A percentile compares a stretch with the other conserved stretches of the same genome.
phyloP scores from a whole-genome alignment of 305 asterid genomes.

The Galium porrigens region DNA sequence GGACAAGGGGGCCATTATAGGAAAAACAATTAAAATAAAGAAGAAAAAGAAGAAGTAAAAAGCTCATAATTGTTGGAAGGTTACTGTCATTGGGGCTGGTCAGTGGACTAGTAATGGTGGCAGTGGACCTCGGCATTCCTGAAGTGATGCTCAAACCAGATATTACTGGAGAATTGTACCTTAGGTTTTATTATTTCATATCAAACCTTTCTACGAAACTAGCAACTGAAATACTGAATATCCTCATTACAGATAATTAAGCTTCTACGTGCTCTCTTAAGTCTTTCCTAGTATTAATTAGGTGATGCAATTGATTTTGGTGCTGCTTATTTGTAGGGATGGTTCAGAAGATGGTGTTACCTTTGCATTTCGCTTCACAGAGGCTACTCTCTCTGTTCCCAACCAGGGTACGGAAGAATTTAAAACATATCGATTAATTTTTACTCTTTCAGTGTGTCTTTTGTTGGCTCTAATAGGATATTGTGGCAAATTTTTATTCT shows the following conservation, averaged over 20 bases:
- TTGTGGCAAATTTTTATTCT: not conserved
- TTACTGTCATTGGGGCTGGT: not conserved
- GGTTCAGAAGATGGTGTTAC: conserved; percentile 91
- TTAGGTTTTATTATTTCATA: not conserved
- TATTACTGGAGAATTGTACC: not conserved
- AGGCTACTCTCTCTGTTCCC: conserved; percentile 56
- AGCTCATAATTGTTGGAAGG: not conserved
- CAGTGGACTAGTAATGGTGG: too few relatives aligned
- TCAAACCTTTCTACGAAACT: not conserved
- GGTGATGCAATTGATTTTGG: not conserved
- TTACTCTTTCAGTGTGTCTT: not conserved
- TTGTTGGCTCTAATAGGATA: not conserved
- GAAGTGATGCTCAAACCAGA: not conserved
- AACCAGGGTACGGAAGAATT: conserved; percentile 57
- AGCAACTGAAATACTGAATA: not conserved
- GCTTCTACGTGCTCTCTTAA: not conserved
- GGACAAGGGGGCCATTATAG: not conserved
- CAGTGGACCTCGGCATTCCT: not conserved
- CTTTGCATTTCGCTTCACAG: conserved; percentile 93
- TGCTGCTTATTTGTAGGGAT: conserved; percentile 41
- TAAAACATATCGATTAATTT: not conserved
- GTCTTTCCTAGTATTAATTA: not conserved
- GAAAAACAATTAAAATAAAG: not conserved
- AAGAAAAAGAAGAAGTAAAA: not conserved
- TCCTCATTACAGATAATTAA: not conserved